Base-by-base conservation (phyloP, 2,329 filamentous ascomycete genomes). In the Trichoderma polysporum region DNA sequence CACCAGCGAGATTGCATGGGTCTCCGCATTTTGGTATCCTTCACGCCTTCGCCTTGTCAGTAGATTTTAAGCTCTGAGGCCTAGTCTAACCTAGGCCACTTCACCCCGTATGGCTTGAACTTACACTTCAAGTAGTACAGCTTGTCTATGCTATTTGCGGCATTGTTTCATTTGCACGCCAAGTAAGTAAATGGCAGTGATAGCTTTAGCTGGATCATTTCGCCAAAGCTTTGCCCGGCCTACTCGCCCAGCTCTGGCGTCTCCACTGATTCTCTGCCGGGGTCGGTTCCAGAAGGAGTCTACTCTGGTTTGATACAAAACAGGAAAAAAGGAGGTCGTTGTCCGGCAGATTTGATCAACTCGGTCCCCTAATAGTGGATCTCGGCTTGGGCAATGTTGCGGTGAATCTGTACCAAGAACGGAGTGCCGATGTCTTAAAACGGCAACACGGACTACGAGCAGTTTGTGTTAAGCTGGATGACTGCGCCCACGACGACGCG, bases 301-400 rank as follows among this genome's bases (percentile, higher is more conserved):
- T 22, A 12, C n/a, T 22, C 6, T 25, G 19, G 37, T 39, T 25
- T 45, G 41, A 45, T 41, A 25, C 31, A 47, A 50, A 50, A n/a
- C 29, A 49, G 35, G 33, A 59, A 59, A n/a, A n/a, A 63, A 63
- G 60, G 60, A 41, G 60, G 49, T 31, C 33, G 35, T 41, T 50
- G 25, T 37, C 37, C 31, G 58, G 58, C 35, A 61, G 57, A 50
- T 50, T 50, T 35, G 57, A 49, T 62, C 35, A 31, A 53, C 49
- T 45, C 54, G 60, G 60, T 54, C 60, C 60, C 60, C 35, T 54
- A 63, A 63, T 54, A 63, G 60, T 63, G 60, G 60, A 53, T 63
- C 60, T n/a, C 35, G 12, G 10, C 13, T 15, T 33, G 37, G 47
- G 27, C 33, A 27, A 63, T 63, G 60, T 63, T 63, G 49, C 60